Evolutionary conservation across 306 rosid species (phyloP), one percentile per base, ranked within the genome.

Genomic region (Vigna radiata): DNA sequence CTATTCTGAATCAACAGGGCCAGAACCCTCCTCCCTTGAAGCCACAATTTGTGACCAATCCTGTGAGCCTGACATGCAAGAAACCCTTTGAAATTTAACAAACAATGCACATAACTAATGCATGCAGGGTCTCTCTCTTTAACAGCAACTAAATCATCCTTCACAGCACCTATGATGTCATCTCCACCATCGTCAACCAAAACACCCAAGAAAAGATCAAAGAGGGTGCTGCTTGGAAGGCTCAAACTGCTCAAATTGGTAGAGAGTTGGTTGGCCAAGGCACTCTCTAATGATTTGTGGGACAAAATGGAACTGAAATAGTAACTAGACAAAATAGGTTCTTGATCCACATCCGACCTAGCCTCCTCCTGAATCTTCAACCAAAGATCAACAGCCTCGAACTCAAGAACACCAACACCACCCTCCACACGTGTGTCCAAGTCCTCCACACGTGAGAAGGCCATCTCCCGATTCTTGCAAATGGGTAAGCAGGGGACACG

Each of bases 41-140:
- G 81, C 98, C 98, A 95, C 29, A 95, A 61, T 54, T 84, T 82
- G 63, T 92, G 95, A 0, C 97, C 93, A 5, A 90, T 82, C 80
- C 98, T 81, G 64, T 95, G 96, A 27, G 97, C 86, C 37, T 95
- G 98, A 43, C 89, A 82, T 0, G 98, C 96, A 0, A 88, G 67
- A 53, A 95, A 95, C 1, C 98, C 97, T 44, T 95, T 95, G 91
- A 88, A 90, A 77, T 87, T 90, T n/a, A 95, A 18, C 56, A 95
- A 83, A 44, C 98, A 92, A 79, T 92, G 97, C 25, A 87, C 86
- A 21, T 83, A 92, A 74, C 97, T 95, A n/a, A 90, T 82, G 79
- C 98, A 95, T 18, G 98, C 95, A 4, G 97, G 97, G 79, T 95
- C 98, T 43, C 97, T 80, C 41, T 92, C 91, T 31, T 86, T 90